Base-by-base conservation (phyloP, 2,329 filamentous ascomycete species). In the Fusarium sp. region DNA sequence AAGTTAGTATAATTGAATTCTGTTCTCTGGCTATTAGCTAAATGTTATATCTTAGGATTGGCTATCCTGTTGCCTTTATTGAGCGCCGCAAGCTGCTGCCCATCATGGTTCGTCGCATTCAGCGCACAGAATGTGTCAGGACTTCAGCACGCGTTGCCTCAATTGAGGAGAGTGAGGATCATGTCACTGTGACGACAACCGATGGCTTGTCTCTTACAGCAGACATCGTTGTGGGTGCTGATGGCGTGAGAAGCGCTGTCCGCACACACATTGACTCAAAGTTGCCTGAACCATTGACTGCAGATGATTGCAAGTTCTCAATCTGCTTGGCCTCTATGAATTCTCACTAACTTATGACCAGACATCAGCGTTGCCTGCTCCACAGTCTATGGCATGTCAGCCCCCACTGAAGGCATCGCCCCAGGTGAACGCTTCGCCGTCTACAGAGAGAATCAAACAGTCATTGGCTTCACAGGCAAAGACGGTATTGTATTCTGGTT, bases 241-340 rank as follows among this genome's bases (percentile, higher is more conserved):
- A 60, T 41, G 57, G 57, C 29, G 57, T 60, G n/a, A 15, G 57
- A 15, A 60, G 57, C 2, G 57, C 37, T 10, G 46, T 60, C 0
- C 57, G 57, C 9, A 23, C 27, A 9, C n/a, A 60, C 5, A 60
- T 60, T 1, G 46, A 60, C 37, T 33, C 25, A 11, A 27, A 37
- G 14, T 21, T 55, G 2, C 27, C 37, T 8, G 35, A 29, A 3
- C 18, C 18, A 1, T 10, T 35, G n/a, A 48, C 23, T 27, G 46
- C 46, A 5, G 57, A 60, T 27, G 57, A 60, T 3, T 60, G 57
- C 55, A 3, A 9, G 46, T 27, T 37, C 2, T 14, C 1, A 7
- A 4, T 7, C 2, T 10, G 7, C 3, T 10, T 19, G 1, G 5
- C 16, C 7, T 5, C 14, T 7, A 1, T 15, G 12, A 27, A 0